Evolutionary conservation across 495 filamentous ascomycete species (phyloP).

Genomic region (Bombardia bombarda): DNA sequence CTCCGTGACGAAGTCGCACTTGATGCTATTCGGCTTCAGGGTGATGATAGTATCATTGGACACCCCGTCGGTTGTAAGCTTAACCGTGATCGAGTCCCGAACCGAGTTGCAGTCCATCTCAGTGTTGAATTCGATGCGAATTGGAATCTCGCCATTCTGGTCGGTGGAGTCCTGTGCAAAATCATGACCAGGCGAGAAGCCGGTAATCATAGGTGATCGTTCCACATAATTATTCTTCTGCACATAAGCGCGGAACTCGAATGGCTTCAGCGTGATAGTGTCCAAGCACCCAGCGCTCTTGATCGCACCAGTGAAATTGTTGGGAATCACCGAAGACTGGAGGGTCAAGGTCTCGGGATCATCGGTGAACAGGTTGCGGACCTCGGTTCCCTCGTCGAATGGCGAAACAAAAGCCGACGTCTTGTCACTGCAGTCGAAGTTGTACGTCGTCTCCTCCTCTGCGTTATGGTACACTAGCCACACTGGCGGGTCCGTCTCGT

Average conservation of each 20-base stretch:
- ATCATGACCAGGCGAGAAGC: slow-evolving; percentile 57
- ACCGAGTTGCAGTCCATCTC: slow-evolving; percentile 56
- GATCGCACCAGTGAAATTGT: slow-evolving; percentile 24
- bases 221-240: slow-evolving; percentile 44
- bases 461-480: slow-evolving; percentile 65
- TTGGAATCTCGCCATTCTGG: slow-evolving; percentile 11
- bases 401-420: slow-evolving; percentile 48
- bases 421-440: slow-evolving; percentile 49
- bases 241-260: slow-evolving; percentile 58
- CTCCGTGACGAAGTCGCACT: slow-evolving; percentile 21
- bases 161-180: slow-evolving; percentile 45
- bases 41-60: not conserved
- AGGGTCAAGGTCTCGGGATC: slow-evolving; percentile 18
- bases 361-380: slow-evolving; percentile 62
- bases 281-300: slow-evolving; percentile 49
- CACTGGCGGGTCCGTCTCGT: slow-evolving; percentile 44
- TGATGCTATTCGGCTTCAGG: slow-evolving; percentile 46
- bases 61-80: slow-evolving; percentile 6
- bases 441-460: slow-evolving; percentile 47
- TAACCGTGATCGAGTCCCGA: slow-evolving; percentile 34
- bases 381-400: slow-evolving; percentile 46
- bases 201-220: slow-evolving; percentile 52
- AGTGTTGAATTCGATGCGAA: slow-evolving; percentile 53
- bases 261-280: slow-evolving; percentile 45
- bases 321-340: slow-evolving; percentile 3